phyloP scores from a whole-genome alignment of 2,329 filamentous ascomycete genomes.

The Colletotrichum shisoi region DNA sequence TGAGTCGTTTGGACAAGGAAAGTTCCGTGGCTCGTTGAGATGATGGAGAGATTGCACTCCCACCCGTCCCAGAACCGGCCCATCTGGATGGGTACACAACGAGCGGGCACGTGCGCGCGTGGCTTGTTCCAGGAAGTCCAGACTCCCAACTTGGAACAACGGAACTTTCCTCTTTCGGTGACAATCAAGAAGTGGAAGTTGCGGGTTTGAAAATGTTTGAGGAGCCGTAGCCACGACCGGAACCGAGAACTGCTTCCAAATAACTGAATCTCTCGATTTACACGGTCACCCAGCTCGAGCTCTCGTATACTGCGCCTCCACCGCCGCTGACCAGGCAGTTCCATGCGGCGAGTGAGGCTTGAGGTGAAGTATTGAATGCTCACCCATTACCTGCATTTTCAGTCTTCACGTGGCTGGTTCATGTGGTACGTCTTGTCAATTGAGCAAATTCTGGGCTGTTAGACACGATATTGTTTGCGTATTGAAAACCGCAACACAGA shows the following conservation, averaged over 20 bases:
- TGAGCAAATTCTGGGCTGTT: too few relatives aligned
- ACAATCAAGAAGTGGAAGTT: neutral
- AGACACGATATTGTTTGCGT: too few relatives aligned
- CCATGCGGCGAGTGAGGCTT: neutral
- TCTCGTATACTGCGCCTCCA: neutral
- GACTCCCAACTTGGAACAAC: neutral
- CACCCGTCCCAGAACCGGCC: neutral
- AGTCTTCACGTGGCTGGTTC: too few relatives aligned
- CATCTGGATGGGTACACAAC: conserved; percentile 1
- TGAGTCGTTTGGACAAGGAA: neutral
- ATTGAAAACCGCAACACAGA: too few relatives aligned
- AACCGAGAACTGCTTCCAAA: neutral
- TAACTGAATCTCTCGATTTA: neutral
- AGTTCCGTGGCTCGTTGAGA: neutral
- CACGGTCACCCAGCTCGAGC: neutral
- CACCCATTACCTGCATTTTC: too few relatives aligned
- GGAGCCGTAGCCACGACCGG: neutral
- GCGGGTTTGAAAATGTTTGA: neutral
- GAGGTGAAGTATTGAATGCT: neutral
- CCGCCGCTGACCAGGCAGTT: neutral
- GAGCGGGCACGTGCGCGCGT: conserved; percentile 4
- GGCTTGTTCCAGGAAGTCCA: neutral
- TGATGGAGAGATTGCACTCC: conserved; percentile 3
- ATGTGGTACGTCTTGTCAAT: too few relatives aligned
- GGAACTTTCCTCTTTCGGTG: conserved; percentile 2